phyloP scores from a whole-genome alignment of 2,329 filamentous ascomycete species.

The Monosporascus sp. region DNA sequence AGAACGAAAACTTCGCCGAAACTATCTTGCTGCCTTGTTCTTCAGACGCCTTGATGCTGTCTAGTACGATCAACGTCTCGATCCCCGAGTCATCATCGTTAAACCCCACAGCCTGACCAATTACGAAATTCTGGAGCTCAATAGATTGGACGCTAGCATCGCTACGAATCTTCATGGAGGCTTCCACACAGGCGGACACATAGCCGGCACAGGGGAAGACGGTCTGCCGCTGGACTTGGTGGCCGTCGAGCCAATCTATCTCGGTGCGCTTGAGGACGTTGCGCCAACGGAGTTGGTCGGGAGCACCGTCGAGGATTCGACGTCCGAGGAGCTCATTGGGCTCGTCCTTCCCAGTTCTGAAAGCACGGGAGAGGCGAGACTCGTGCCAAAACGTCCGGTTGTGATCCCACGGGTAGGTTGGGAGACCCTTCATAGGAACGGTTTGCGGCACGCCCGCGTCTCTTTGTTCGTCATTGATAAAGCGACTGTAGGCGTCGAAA shows the following conservation, averaged over 20 bases:
- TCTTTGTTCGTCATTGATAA: constrained; percentile 5
- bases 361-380: constrained; percentile 4
- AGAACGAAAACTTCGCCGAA: constrained; percentile 11
- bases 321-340: constrained; percentile 9
- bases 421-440: constrained; percentile 6
- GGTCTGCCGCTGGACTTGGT: constrained; percentile 15
- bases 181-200: constrained; percentile 15
- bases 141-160: background rate
- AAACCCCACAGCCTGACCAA: constrained; percentile 13
- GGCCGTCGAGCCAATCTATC: constrained; percentile 11
- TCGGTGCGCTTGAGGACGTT: constrained; percentile 12
- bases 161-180: constrained; percentile 2
- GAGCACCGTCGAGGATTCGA: constrained; percentile 1
- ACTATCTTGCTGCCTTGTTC: background rate
- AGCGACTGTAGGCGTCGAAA: background rate
- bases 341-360: background rate
- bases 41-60: background rate
- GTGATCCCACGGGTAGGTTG: constrained; percentile 15
- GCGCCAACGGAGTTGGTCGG: constrained; percentile 7
- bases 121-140: constrained; percentile 13
- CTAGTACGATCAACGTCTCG: constrained; percentile 17
- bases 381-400: constrained; percentile 7
- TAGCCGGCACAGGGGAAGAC: constrained; percentile 18
- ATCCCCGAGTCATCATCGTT: constrained; percentile 12
- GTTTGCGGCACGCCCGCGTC: background rate